Evolutionary conservation across 2,329 filamentous ascomycete species (phyloP), one percentile per base, ranked within the genome.

Genomic region (Zasmidium citrigriseum): DNA sequence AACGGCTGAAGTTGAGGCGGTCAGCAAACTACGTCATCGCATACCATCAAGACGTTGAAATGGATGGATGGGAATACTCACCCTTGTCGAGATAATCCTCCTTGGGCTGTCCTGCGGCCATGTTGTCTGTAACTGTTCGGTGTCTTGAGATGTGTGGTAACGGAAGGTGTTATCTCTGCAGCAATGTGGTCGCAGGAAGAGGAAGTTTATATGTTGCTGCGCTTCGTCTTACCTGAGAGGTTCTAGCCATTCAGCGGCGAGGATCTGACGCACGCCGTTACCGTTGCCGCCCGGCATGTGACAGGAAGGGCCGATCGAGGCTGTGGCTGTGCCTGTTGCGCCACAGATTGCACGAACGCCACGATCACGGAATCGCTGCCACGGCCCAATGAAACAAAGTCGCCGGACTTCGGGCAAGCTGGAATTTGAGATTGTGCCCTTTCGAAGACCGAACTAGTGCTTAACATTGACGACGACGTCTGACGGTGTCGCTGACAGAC

Each of bases 21-120:
- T 55, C 52, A 55, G 41, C 46, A 20, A 25, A 22, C 14, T 24
- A 27, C 14, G 50, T 52, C n/a, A 45, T 22, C 22, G 16, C 11
- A 41, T 54, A 46, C 44, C 52, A 4, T 7, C 4, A 11, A 41
- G 34, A 41, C 4, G 7, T 41, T 4, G 14, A n/a, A 16, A 25
- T 16, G 38, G 24, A 24, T 53, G 51, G 14, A 23, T 3, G 7
- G 12, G 10, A 16, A 46, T 7, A 16, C 29, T 14, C 3, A 61
- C 63, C 66, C 60, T 70, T 70, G 63, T 70, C 68, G 51, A 64
- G 61, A 63, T 68, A 70, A 55, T 70, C 68, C 58, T 70, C 62
- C 46, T 61, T 57, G 27, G 46, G 57, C 21, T 61, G 52, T 20
- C 53, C 59, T 52, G 50, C 50, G 47, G 54, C 25, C 23, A 41